phyloP scores from a whole-genome alignment of 2,329 filamentous ascomycete genomes.

The Aspergillus brunneoviolaceus region DNA sequence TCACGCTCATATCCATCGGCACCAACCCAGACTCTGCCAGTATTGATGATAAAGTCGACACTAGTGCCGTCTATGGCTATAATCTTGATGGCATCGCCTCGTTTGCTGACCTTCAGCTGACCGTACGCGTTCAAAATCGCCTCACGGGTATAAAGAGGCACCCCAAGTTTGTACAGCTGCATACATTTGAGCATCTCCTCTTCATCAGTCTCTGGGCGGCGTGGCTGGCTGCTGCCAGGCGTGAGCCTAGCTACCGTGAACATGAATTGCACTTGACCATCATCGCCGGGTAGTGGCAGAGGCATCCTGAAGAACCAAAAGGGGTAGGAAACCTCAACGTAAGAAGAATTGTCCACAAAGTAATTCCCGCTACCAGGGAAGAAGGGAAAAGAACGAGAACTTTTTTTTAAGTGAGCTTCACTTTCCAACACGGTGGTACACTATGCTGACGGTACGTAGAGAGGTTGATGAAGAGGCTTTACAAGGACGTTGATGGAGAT shows the following conservation, averaged over 20 bases:
- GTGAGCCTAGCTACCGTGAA: background rate
- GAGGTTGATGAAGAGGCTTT: background rate
- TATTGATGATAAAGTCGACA: background rate
- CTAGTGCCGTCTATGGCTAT: background rate
- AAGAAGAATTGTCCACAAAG: too few species aligned
- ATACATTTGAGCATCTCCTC: background rate
- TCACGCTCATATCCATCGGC: background rate
- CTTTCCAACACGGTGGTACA: background rate
- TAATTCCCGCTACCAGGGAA: too few species aligned
- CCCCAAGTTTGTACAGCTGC: background rate
- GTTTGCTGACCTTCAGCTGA: background rate
- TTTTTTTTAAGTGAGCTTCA: background rate
- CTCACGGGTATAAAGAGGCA: background rate
- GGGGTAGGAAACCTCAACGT: background rate
- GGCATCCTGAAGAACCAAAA: background rate
- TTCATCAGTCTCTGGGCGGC: background rate
- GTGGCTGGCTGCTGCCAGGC: background rate
- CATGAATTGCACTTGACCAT: background rate
- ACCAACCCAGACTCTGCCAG: background rate
- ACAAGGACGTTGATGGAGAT: background rate
- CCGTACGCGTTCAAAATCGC: background rate
- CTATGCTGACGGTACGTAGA: background rate
- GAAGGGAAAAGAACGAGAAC: too few species aligned
- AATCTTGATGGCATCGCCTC: background rate
- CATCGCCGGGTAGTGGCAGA: background rate